These are phyloP conservation scores for Phaseolus lunatus DNA, from an alignment of 306 rosid species.

Conservation along the genomic window DNA sequence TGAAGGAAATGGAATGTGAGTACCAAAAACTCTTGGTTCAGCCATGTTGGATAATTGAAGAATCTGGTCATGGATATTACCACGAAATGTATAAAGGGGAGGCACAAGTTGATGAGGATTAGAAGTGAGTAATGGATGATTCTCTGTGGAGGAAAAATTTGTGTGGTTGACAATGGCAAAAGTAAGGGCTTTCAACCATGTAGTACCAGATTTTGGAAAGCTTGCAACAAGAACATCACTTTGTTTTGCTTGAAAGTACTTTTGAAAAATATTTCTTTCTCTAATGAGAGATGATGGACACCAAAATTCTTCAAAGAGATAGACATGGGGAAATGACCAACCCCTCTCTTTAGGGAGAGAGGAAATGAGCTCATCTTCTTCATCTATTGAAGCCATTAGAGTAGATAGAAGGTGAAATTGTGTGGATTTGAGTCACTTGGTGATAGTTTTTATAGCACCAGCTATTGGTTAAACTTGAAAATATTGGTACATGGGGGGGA, in stretches of 20 bases:
- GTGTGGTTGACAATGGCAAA: not conserved
- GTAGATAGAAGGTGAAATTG: not conserved
- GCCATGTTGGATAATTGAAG: too few relatives aligned
- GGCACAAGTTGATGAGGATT: too few relatives aligned
- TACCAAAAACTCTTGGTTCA: not conserved
- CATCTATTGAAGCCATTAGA: not conserved
- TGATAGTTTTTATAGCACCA: too few relatives aligned
- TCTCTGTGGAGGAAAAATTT: not conserved
- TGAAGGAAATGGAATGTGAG: not conserved
- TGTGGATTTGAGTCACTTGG: not conserved
- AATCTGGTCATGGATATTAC: too few relatives aligned
- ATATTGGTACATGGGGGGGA: too few relatives aligned
- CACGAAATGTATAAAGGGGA: too few relatives aligned
- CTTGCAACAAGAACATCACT: not conserved
- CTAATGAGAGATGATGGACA: not conserved
- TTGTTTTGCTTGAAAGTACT: not conserved
- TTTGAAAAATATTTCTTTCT: not conserved
- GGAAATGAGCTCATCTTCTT: not conserved
- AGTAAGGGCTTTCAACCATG: not conserved
- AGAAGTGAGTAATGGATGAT: not conserved
- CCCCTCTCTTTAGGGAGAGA: too few relatives aligned
- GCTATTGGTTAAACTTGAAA: too few relatives aligned
- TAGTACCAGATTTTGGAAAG: not conserved
- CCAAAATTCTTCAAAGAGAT: not conserved
- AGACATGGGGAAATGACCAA: not conserved